phyloP scores from a whole-genome alignment of 1,284 basidiomycete genomes.

The Cryptococcus sp. region DNA sequence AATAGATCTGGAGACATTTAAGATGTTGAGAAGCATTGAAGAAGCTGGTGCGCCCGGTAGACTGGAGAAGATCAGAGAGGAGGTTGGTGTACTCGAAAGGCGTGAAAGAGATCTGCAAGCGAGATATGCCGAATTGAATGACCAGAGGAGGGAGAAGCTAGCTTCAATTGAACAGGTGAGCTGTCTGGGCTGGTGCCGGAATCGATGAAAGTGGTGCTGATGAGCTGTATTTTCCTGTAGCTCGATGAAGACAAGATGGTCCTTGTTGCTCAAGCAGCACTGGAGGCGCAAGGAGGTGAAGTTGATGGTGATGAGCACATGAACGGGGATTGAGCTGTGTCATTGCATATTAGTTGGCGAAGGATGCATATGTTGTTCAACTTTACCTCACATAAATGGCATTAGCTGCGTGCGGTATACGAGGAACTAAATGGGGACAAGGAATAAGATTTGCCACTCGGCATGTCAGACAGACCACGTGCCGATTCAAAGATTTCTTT shows the following conservation, averaged over 20 bases:
- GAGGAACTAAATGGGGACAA: neutral
- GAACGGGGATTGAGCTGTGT: conserved; percentile 7
- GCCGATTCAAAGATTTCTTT: conserved; percentile 2
- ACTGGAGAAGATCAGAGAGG: conserved; percentile 72
- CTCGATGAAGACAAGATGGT: conserved; percentile 53
- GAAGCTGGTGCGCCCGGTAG: conserved; percentile 70
- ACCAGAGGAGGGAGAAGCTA: conserved; percentile 67
- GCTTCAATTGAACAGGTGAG: conserved; percentile 59
- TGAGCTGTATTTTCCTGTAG: conserved; percentile 8
- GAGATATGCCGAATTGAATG: conserved; percentile 77
- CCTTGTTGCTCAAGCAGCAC: conserved; percentile 46
- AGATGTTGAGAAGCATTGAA: conserved; percentile 70
- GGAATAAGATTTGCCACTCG: conserved; percentile 1
- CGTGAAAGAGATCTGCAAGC: conserved; percentile 75
- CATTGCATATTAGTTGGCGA: neutral
- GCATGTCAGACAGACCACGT: neutral
- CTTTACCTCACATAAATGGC: no score
- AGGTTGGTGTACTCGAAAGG: conserved; percentile 75
- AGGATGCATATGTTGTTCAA: neutral
- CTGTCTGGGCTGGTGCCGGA: conserved; percentile 2
- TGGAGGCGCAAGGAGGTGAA: conserved; percentile 45
- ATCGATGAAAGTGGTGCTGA: conserved; percentile 3
- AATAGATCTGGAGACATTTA: conserved; percentile 76
- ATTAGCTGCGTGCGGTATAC: no score
- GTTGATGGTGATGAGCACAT: conserved; percentile 16